A percentile compares a stretch with the other conserved stretches of the same genome.
Conservation (phyloP, 2,329 filamentous ascomycete species). For the Hypoxylon sp. region DNA sequence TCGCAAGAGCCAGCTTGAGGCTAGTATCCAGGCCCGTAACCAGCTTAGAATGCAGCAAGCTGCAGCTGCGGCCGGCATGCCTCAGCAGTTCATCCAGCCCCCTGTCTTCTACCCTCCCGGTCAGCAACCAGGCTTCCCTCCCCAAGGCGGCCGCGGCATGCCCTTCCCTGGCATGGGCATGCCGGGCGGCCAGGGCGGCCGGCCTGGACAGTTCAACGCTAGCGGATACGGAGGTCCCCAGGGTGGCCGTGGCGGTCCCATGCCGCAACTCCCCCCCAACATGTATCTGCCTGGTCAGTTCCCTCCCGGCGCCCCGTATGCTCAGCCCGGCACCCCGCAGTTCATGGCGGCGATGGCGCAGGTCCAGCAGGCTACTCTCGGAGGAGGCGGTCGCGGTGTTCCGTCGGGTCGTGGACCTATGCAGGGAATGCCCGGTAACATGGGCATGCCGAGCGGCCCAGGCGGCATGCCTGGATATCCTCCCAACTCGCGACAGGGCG, state of each 20-base stretch:
- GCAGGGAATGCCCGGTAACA: slow-evolving; percentile 77
- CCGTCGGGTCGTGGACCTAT: slow-evolving; percentile 75
- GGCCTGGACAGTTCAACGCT: slow-evolving; percentile 81
- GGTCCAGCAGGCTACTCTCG: slow-evolving; percentile 68
- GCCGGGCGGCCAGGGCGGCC: slow-evolving; percentile 78
- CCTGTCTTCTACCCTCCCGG: slow-evolving; percentile 92
- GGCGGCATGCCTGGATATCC: slow-evolving; percentile 63
- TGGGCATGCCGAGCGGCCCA: slow-evolving; percentile 61
- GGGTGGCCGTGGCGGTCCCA: slow-evolving; percentile 80
- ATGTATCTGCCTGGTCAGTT: slow-evolving; percentile 86
- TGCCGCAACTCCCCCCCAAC: slow-evolving; percentile 86
- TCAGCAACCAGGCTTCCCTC: slow-evolving; percentile 75
- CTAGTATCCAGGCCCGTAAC: slow-evolving; percentile 98
- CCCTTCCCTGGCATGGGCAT: slow-evolving; percentile 72
- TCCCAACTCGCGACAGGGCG: slow-evolving; percentile 58
- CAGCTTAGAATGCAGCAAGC: slow-evolving; percentile 98
- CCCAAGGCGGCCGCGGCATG: slow-evolving; percentile 70
- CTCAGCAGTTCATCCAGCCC: slow-evolving; percentile 85
- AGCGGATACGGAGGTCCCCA: slow-evolving; percentile 82
- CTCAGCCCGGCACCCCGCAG: slow-evolving; percentile 80
- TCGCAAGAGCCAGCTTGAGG: slow-evolving; percentile 98
- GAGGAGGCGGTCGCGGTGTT: slow-evolving; percentile 66
- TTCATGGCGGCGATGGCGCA: slow-evolving; percentile 86
- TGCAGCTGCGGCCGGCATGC: slow-evolving; percentile 87
- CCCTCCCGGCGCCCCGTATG: slow-evolving; percentile 79